These are phyloP conservation scores for Aspergillus ustus DNA, from an alignment of 2,329 filamentous ascomycete species.

Conservation along the genomic window DNA sequence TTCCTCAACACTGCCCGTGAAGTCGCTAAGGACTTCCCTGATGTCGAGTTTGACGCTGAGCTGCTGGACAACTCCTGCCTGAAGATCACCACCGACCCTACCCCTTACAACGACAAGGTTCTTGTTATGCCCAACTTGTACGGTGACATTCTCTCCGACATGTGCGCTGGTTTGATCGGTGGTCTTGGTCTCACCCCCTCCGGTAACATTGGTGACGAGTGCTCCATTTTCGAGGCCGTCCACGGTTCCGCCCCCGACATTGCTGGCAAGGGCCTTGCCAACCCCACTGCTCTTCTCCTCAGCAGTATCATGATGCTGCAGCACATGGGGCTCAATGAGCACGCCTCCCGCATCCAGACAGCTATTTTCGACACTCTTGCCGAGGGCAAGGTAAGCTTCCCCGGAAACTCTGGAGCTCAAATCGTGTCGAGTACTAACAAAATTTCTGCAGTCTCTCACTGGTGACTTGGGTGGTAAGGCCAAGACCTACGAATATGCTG, in stretches of 20 bases:
- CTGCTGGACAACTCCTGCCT: conserved; percentile 99
- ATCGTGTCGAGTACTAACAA: conserved; percentile 20
- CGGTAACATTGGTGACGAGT: conserved; percentile 98
- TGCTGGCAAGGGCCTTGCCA: conserved; percentile 91
- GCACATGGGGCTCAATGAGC: conserved; percentile 88
- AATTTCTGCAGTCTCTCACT: conserved; percentile 67
- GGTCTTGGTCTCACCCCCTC: conserved; percentile 96
- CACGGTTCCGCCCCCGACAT: conserved; percentile 98
- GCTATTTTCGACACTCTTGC: conserved; percentile 94
- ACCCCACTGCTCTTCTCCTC: conserved; percentile 94
- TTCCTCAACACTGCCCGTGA: conserved; percentile 88
- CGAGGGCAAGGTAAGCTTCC: conserved; percentile 77
- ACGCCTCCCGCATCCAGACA: conserved; percentile 87
- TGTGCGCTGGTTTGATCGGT: conserved; percentile 98
- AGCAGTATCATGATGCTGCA: conserved; percentile 99
- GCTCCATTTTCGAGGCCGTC: conserved; percentile 99
- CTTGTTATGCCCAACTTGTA: conserved; percentile 98
- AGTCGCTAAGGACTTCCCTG: conserved; percentile 92
- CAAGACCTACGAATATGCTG: conserved; percentile 93
- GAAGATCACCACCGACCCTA: conserved; percentile 96
- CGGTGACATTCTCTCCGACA: conserved; percentile 98
- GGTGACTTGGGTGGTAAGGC: conserved; percentile 95
- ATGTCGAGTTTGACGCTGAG: conserved; percentile 96
- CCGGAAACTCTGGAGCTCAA: too few relatives aligned
- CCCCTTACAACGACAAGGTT: conserved; percentile 98